Base-by-base conservation (phyloP, 2,329 filamentous ascomycete genomes). In the Alternaria arborescens region DNA sequence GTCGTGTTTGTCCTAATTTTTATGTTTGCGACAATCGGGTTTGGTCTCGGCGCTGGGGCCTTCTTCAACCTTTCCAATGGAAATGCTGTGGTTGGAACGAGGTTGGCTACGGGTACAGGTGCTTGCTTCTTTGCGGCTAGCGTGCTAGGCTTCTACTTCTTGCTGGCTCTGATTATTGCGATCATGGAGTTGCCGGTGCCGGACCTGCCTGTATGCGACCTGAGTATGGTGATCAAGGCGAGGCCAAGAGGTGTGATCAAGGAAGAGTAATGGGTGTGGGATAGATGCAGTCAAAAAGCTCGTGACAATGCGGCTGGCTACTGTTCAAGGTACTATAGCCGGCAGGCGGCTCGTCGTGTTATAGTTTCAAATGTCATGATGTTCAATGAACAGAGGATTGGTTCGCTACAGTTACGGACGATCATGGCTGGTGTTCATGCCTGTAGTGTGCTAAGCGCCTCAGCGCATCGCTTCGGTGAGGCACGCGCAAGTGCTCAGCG, bases 141-240 rank as follows among this genome's bases (percentile, higher is more conserved):
- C 11, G 54, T 64, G 7, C 34, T 68, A 28, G 62, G 65, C 3
- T 68, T 64, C 14, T 67, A 65, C 48, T 67, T 67, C 38, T 36
- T 67, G 24, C 14, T 57, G 12, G 65, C 60, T 10, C 41, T 67
- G 0, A 44, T 65, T 3, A 55, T 67, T 36, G 60, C 65, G 7
- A 67, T 67, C 10, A 65, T 66, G 60, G 65, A 68, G 47, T n/a
- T 68, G 24, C 62, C 62, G 5, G 59, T 65, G 4, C 60, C 65
- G 22, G 34, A 8, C n/a, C 0, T 18, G 32, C 34, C 16, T 22
- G 46, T 12, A 26, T 28, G 11, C 34, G 43, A 46, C 43, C 16
- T 28, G 43, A 28, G 28, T 24, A 46, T 18, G 3, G n/a, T 46
- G 24, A 8, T 46, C 24, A 8, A 2, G 5, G 43, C 26, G 16